Conservation (phyloP, 2,329 filamentous ascomycete genomes). For the Aspergillus phoenicis region DNA sequence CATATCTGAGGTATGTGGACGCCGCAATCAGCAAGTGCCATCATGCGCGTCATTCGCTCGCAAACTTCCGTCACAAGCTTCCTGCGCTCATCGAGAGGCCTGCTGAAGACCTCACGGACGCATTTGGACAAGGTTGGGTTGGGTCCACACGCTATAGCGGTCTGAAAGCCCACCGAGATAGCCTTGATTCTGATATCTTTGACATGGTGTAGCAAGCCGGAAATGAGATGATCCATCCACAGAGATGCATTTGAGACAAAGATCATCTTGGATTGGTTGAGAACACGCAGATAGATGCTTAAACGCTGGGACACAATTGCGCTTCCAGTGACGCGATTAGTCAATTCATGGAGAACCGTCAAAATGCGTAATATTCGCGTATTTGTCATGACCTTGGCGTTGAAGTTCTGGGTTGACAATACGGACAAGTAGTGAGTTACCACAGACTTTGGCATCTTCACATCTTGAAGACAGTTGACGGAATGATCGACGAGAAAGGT, state of each 20-base stretch:
- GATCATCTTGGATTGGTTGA: slow-evolving; percentile 68
- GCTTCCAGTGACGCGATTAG: slow-evolving; percentile 74
- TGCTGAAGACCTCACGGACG: slow-evolving; percentile 58
- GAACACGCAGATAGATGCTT: slow-evolving; percentile 74
- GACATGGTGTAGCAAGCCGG: slow-evolving; percentile 75
- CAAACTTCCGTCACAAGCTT: slow-evolving; percentile 72
- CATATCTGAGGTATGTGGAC: slow-evolving; percentile 81
- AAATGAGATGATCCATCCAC: slow-evolving; percentile 83
- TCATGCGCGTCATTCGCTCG: slow-evolving; percentile 68
- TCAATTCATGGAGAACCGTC: slow-evolving; percentile 69
- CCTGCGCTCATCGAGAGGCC: slow-evolving; percentile 54
- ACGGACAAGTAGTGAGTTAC: slow-evolving; percentile 79
- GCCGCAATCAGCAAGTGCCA: slow-evolving; percentile 60
- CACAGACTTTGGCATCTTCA: slow-evolving; percentile 71
- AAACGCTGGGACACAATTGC: slow-evolving; percentile 77
- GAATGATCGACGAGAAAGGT: slow-evolving; percentile 79
- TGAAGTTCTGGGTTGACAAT: slow-evolving; percentile 77
- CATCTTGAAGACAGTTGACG: slow-evolving; percentile 71
- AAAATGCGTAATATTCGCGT: slow-evolving; percentile 73
- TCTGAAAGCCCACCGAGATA: slow-evolving; percentile 71
- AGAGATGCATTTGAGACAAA: slow-evolving; percentile 71
- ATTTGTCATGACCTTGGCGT: slow-evolving; percentile 70
- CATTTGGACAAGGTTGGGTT: slow-evolving; percentile 69
- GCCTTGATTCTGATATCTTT: slow-evolving; percentile 76
- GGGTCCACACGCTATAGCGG: slow-evolving; percentile 68